Evolutionary conservation across 805 yeast genomes (phyloP).

Genomic region (Hemisphaericaspora nanyangensis): DNA sequence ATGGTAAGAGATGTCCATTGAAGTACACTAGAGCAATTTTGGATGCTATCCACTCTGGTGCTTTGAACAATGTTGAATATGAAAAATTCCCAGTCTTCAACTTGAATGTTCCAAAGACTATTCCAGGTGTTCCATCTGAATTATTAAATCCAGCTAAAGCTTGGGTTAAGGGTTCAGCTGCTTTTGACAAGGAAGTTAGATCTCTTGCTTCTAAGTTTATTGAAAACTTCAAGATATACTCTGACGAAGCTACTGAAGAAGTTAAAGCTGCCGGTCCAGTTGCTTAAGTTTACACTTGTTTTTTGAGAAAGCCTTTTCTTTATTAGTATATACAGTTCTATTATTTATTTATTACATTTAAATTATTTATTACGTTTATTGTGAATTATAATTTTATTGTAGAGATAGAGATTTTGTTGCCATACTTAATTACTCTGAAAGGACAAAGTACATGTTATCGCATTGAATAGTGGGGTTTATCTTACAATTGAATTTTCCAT

Average conservation of each 20-base stretch:
- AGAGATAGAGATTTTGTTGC: too few species aligned
- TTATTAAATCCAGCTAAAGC: conserved; percentile 81
- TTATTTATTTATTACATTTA: neutral
- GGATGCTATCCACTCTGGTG: conserved; percentile 92
- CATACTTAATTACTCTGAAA: too few species aligned
- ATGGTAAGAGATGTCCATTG: conserved; percentile 96
- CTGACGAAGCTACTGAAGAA: conserved; percentile 76
- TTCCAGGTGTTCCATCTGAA: conserved; percentile 79
- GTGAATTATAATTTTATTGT: too few species aligned
- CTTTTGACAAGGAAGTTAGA: conserved; percentile 40
- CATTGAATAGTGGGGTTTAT: too few species aligned
- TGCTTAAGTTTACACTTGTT: conserved; percentile 15
- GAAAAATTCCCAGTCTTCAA: conserved; percentile 86
- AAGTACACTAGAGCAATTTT: conserved; percentile 96
- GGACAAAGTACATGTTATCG: too few species aligned
- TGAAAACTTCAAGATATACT: conserved; percentile 83
- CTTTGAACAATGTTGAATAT: conserved; percentile 71
- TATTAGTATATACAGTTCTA: neutral
- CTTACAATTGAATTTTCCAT: too few species aligned
- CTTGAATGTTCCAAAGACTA: conserved; percentile 78
- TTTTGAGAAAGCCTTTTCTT: neutral
- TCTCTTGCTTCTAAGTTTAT: conserved; percentile 73
- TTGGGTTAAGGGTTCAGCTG: conserved; percentile 54
- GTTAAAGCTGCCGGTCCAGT: conserved; percentile 92
- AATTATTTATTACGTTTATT: neutral